phyloP scores from a whole-genome alignment of 306 rosid genomes.

The Citrullus mucosospermus region DNA sequence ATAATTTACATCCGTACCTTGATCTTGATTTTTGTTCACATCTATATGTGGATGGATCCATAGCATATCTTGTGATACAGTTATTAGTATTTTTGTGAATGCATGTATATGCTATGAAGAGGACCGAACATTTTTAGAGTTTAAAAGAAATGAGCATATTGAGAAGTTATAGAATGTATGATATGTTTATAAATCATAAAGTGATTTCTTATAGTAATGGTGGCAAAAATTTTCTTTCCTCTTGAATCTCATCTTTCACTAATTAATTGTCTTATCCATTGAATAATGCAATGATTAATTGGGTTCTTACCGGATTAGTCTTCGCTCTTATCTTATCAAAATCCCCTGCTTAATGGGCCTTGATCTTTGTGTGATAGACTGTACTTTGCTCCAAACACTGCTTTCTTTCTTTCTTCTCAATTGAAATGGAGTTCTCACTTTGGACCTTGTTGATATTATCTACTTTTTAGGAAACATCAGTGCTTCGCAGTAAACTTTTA shows the following conservation, averaged over 20 bases:
- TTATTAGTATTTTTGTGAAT: neutral
- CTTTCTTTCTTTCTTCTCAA: neutral
- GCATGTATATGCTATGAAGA: neutral
- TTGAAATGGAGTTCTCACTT: neutral
- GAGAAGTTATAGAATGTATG: neutral
- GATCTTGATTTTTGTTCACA: neutral
- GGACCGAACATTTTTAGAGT: neutral
- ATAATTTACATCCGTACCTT: neutral
- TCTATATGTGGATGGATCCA: neutral
- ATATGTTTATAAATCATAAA: neutral
- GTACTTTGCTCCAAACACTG: neutral
- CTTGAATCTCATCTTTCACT: neutral
- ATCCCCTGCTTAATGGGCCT: neutral
- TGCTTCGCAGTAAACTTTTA: constrained; percentile 46
- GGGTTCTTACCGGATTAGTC: neutral
- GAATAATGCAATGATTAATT: neutral
- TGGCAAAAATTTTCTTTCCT: neutral
- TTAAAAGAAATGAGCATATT: neutral
- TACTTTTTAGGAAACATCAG: constrained; percentile 64
- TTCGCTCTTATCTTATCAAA: neutral
- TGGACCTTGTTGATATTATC: constrained; percentile 9
- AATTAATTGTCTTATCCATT: neutral
- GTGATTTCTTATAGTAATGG: neutral
- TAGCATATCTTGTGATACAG: neutral
- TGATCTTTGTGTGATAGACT: neutral